Evolutionary conservation across 2,329 filamentous ascomycete species (phyloP).

Genomic region (Colletotrichum sp.): DNA sequence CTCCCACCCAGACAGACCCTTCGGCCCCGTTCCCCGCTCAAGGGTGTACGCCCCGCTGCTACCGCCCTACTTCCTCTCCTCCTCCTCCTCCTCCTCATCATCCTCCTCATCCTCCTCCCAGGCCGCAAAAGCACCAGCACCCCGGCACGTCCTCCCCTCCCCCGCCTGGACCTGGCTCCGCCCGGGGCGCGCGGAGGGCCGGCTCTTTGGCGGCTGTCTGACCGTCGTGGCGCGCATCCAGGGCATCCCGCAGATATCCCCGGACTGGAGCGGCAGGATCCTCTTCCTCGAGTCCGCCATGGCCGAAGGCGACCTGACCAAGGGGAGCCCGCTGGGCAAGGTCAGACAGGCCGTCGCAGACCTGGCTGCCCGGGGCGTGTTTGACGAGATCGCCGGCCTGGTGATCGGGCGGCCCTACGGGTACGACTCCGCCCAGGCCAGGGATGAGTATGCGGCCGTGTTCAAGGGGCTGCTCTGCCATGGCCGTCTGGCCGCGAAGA

Average conservation of each 20-base stretch:
- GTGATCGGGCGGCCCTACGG: constrained; percentile 47
- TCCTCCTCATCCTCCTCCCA: not conserved
- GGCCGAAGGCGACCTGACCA: constrained; percentile 28
- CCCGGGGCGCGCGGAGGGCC: constrained; percentile 41
- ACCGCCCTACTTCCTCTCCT: not conserved
- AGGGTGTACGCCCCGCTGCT: constrained; percentile 31
- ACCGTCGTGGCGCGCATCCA: constrained; percentile 42
- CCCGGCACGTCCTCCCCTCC: constrained; percentile 30
- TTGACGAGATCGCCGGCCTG: constrained; percentile 44
- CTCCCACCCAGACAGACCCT: constrained; percentile 22
- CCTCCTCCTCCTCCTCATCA: not conserved
- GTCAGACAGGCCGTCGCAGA: constrained; percentile 43
- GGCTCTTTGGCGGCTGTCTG: constrained; percentile 47
- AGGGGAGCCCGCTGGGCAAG: constrained; percentile 29
- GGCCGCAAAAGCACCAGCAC: constrained; percentile 27
- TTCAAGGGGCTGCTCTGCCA: constrained; percentile 40
- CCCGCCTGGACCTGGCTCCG: constrained; percentile 43
- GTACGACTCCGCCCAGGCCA: constrained; percentile 36
- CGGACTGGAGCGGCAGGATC: constrained; percentile 42
- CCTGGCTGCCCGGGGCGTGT: constrained; percentile 44
- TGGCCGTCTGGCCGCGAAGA: constrained; percentile 29
- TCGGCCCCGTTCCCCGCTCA: constrained; percentile 37
- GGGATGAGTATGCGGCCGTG: constrained; percentile 31
- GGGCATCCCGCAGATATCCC: constrained; percentile 35
- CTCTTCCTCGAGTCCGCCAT: constrained; percentile 47